These are phyloP conservation scores for Didymella pinodella DNA, from an alignment of 2,329 filamentous ascomycete species.

Conservation along the genomic window DNA sequence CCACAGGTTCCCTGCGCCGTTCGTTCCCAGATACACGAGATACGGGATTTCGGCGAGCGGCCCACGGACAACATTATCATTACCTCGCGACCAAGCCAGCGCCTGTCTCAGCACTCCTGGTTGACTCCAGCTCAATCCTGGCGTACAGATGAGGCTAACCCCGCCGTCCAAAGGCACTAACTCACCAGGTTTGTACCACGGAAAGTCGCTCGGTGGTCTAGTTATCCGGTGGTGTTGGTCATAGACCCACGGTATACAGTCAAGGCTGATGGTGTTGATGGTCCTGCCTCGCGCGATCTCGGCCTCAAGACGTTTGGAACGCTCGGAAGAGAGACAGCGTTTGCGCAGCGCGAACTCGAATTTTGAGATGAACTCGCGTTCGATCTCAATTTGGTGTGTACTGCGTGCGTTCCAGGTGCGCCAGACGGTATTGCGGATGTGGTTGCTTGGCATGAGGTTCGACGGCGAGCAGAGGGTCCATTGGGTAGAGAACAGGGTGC, in stretches of 20 bases:
- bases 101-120: constrained; percentile 11
- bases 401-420: constrained; percentile 9
- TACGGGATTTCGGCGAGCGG: constrained; percentile 19
- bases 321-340: constrained; percentile 22
- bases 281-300: constrained; percentile 22
- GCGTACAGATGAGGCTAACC: constrained; percentile 4
- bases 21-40: constrained; percentile 24
- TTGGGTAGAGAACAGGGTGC: constrained; percentile 22
- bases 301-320: constrained; percentile 21
- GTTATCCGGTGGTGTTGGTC: constrained; percentile 24
- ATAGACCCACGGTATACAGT: constrained; percentile 33
- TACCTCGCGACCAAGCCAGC: neutral
- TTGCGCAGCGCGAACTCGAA: constrained; percentile 29
- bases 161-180: constrained; percentile 19
- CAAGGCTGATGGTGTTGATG: constrained; percentile 29
- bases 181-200: constrained; percentile 21
- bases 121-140: constrained; percentile 9
- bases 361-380: constrained; percentile 25
- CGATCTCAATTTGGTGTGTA: constrained; percentile 28
- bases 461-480: constrained; percentile 15
- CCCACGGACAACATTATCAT: neutral
- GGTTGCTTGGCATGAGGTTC: neutral
- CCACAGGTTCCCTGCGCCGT: constrained; percentile 18
- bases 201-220: constrained; percentile 18
- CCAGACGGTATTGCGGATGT: constrained; percentile 24